Evolutionary conservation across 139 green algal species (phyloP).

Genomic region (Picochlorum sp.): DNA sequence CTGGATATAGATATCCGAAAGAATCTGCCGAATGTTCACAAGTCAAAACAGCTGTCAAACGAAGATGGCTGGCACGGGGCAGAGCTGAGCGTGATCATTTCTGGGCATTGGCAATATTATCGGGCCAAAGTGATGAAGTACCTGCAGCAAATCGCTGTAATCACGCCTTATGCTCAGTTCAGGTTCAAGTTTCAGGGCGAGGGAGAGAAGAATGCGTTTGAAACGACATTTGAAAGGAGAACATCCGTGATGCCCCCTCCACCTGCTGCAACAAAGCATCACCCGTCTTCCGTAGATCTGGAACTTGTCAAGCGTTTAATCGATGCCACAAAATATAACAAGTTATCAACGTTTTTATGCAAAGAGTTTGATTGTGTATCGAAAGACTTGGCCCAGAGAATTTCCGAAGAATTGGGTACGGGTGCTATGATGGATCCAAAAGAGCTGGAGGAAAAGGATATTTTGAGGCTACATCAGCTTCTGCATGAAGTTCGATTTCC

Average conservation of each 20-base stretch:
- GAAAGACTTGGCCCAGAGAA: constrained; percentile 42
- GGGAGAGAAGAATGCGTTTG: constrained; percentile 51
- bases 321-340: constrained; percentile 31
- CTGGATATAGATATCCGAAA: constrained; percentile 95
- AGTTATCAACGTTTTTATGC: constrained; percentile 64
- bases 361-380: constrained; percentile 78
- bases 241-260: constrained; percentile 79
- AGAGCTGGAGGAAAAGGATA: constrained; percentile 54
- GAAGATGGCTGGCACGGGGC: constrained; percentile 67
- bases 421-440: constrained; percentile 36
- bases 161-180: constrained; percentile 90
- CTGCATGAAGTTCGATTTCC: constrained; percentile 70
- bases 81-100: constrained; percentile 76
- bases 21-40: constrained; percentile 86
- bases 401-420: constrained; percentile 65
- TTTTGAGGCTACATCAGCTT: constrained; percentile 79
- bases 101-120: constrained; percentile 84
- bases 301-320: constrained; percentile 84
- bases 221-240: constrained; percentile 66
- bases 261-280: constrained; percentile 62
- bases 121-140: constrained; percentile 71
- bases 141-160: constrained; percentile 91
- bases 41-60: constrained; percentile 56
- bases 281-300: constrained; percentile 81
- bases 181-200: constrained; percentile 51